Base-by-base conservation (phyloP, 1,139 yeast genomes). In the Candida smagusa region DNA sequence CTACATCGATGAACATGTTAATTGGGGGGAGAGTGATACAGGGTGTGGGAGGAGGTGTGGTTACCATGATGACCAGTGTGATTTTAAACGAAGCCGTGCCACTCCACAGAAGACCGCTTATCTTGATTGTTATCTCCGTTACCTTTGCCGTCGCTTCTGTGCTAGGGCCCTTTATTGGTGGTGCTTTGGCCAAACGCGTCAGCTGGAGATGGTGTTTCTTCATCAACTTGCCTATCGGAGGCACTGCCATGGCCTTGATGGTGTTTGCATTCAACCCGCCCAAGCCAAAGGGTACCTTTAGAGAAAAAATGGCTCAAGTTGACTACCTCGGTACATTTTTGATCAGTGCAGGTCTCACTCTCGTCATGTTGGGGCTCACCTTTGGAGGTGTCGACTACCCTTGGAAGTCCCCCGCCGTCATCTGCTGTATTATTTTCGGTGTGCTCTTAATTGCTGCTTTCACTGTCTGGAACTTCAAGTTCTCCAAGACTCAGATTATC, bases 331-430 rank as follows among this genome's bases (percentile, higher is more conserved):
- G 81, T 2, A 68, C 72, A 6, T 42, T 63, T 5, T 43, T 76
- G 28, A 46, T 74, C 37, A 54, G 69, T 3, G 48, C 64, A 3
- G 77, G 77, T 1, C 43, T 72, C 28, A 73, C 70, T 5, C 49
- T 77, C 24, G 36, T 75, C 8, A 61, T 78, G 31, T 52, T 79
- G 33, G 83, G 70, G 0, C 51, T 79, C 38, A 69, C 80, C 1
- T 72, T 76, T 44, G 84, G 83, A 13, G 75, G 77, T 9, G 55
- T 56, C 11, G 56, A 63, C 21, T 65, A 56, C 41, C 54, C 65
- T 0, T 77, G 83, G 83, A 58, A 63, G 16, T 77, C 84, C 2
- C 79, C 77, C 3, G 68, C 79, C 2, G 79, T 78, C 0, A 77
- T 82, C 16, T 53, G 63, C 25, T 68, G 76, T 50, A 75, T 83